These are phyloP conservation scores for Talaromyces sp. DNA, from an alignment of 2,329 filamentous ascomycete species.

Conservation along the genomic window DNA sequence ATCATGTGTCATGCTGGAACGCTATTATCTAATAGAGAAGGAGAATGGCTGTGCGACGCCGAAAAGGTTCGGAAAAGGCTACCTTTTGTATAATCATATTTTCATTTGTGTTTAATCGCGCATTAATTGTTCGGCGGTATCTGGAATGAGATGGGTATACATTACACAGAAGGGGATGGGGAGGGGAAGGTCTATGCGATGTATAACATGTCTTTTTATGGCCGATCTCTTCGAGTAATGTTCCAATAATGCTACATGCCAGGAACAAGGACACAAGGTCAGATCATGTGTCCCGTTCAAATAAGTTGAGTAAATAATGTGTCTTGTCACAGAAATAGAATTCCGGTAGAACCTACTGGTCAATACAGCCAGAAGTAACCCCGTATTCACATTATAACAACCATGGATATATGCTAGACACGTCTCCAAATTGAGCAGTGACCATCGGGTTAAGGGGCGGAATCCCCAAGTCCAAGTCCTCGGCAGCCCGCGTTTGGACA, in stretches of 20 bases:
- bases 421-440: neutral
- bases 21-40: slow-evolving; percentile 25
- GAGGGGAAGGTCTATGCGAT: neutral
- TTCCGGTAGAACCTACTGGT: neutral
- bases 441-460: neutral
- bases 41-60: neutral
- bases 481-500: neutral
- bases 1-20: slow-evolving; percentile 25
- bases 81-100: neutral
- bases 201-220: neutral
- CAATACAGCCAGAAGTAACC: neutral
- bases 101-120: neutral
- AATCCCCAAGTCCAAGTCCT: neutral
- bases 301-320: neutral
- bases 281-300: neutral
- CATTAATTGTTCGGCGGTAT: neutral
- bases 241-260: neutral
- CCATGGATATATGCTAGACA: neutral
- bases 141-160: neutral
- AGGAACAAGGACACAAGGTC: neutral
- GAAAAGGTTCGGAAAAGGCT: neutral
- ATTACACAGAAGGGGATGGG: neutral
- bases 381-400: neutral
- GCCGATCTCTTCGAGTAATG: neutral
- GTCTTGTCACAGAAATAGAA: neutral